phyloP scores from a whole-genome alignment of 208 protist species.

The Leishmania tropica region DNA sequence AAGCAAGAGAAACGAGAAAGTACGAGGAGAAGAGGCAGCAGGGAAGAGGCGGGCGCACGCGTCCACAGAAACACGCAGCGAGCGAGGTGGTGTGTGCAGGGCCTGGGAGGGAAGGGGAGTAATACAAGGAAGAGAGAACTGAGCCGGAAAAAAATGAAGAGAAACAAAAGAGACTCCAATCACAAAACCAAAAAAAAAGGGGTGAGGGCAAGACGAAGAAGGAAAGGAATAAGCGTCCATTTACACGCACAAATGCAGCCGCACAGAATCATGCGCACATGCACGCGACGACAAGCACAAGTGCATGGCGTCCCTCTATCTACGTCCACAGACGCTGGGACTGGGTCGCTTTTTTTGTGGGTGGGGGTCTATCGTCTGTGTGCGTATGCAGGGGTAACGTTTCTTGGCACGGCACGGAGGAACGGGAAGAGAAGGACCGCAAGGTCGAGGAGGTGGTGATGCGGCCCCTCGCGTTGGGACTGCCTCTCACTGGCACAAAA shows the following conservation, averaged over 20 bases:
- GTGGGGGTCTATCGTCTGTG: too few species aligned
- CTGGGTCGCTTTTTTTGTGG: not conserved
- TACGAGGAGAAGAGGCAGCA: not conserved
- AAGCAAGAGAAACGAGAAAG: not conserved
- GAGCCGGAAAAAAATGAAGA: not conserved
- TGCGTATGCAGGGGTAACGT: not conserved
- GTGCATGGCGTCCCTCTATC: not conserved
- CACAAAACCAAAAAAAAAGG: not conserved
- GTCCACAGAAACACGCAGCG: not conserved
- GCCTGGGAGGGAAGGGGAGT: not conserved
- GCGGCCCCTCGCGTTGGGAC: not conserved
- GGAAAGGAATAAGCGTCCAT: not conserved
- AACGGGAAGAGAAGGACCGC: not conserved
- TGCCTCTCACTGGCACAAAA: not conserved
- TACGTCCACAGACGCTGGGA: not conserved
- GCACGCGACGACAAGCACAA: not conserved
- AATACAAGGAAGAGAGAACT: not conserved
- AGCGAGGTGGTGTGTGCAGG: not conserved
- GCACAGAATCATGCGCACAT: not conserved
- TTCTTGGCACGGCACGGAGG: not conserved
- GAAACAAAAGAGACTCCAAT: not conserved
- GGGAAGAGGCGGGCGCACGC: not conserved
- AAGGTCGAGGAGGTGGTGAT: not conserved
- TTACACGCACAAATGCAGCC: not conserved
- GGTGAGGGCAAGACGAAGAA: not conserved